phyloP scores from a whole-genome alignment of 139 green algal genomes.

The Chlorella sp. region DNA sequence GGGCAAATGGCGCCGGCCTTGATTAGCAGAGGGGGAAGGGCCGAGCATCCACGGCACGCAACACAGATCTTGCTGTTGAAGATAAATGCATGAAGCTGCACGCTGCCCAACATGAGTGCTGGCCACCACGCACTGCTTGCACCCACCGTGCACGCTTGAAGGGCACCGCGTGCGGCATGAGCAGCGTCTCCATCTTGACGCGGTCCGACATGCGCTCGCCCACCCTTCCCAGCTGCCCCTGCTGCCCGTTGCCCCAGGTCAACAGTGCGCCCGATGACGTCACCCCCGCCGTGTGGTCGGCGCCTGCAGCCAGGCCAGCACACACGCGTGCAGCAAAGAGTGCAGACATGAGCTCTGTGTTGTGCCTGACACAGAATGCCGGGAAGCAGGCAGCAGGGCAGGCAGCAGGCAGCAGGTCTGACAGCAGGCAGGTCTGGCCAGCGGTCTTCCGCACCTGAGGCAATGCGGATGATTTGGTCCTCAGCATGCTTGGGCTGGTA shows the following conservation, averaged over 20 bases:
- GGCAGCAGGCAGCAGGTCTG: background rate
- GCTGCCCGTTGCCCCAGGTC: conserved; percentile 82
- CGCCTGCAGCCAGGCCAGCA: conserved; percentile 46
- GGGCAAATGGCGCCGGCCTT: too few species aligned
- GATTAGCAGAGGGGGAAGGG: too few species aligned
- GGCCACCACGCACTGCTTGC: background rate
- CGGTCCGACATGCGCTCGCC: conserved; percentile 44
- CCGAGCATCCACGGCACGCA: too few species aligned
- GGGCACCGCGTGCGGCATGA: conserved; percentile 53
- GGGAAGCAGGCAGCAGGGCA: background rate
- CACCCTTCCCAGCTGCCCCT: conserved; percentile 88
- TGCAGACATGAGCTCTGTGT: too few species aligned
- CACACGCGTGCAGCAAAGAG: background rate
- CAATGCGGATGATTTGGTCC: conserved; percentile 64
- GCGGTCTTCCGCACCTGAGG: conserved; percentile 35
- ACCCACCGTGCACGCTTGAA: conserved; percentile 34
- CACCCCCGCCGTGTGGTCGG: conserved; percentile 76
- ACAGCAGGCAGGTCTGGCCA: background rate
- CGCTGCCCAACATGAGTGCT: background rate
- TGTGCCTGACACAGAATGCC: background rate
- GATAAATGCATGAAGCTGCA: background rate
- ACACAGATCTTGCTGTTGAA: too few species aligned
- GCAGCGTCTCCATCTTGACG: conserved; percentile 51
- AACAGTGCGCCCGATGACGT: conserved; percentile 68
- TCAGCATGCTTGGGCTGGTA: conserved; percentile 49